Evolutionary conservation across 2,329 filamentous ascomycete species (phyloP), one percentile per base, ranked within the genome.

Genomic region (Aspergillus eucalypticola): DNA sequence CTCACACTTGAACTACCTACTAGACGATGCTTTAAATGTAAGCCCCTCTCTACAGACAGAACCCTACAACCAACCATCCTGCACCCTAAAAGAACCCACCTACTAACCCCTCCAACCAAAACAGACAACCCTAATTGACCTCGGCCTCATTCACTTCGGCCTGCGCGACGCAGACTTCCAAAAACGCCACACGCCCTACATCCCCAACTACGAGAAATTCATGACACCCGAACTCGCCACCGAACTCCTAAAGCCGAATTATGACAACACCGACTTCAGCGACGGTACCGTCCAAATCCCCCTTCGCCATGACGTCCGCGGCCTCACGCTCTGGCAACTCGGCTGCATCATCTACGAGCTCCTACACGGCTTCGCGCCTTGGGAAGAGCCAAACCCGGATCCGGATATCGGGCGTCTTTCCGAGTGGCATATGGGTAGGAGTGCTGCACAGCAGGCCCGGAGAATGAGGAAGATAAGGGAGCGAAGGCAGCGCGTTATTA

Each of bases 321-420:
- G 60, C 2, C 39, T 58, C 2, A 32, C 61, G 15, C 17, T 73
- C 15, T 75, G 73, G 73, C 69, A 70, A 50, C 69, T 69, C 49
- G 71, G 66, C 17, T 64, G 62, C 4, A 57, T 71, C 2, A 54
- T 69, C 10, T 75, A 70, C 58, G 67, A 70, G 2, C 63, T 75
- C 27, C 59, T 75, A 5, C 73, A 75, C 44, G 73, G 72, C 7
- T 72, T 67, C 60, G 67, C 67, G 35, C 70, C 73, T 8, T 75
- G 73, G 73, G 72, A 75, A 46, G 58, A 64, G 13, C 63, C 60
- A 23, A 17, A 62, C 19, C 58, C 58, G 8, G 59, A 66, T 3
- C 55, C 44, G 7, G 27, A 55, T 2, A 29, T 62, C 13, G 65
- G 15, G 6, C 13, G 15, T 8, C 8, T 54, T 10, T 3, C 5